Percentiles rank a stretch among this genome's conserved stretches.
Conservation (phyloP, 257 asterid genomes). For the Ilex asprella region DNA sequence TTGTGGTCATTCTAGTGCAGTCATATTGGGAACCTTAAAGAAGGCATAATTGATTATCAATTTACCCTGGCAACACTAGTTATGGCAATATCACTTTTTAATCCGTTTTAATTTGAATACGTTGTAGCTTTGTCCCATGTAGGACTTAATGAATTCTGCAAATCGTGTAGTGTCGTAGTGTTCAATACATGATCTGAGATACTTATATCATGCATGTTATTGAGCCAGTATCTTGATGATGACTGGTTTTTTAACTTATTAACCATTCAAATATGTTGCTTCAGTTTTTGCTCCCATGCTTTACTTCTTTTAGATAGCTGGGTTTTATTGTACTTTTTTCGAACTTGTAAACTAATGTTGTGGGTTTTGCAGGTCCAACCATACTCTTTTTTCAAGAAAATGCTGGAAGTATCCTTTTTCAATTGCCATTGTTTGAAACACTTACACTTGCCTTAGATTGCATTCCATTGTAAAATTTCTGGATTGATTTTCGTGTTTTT, state of each 20-base stretch:
- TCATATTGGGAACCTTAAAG: not conserved
- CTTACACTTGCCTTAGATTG: not conserved
- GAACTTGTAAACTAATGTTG: conserved; percentile 4
- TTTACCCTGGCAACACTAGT: not conserved
- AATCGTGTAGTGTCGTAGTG: too few relatives aligned
- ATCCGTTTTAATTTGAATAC: too few relatives aligned
- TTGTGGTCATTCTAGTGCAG: too few relatives aligned
- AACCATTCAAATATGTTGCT: too few relatives aligned
- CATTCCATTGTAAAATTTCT: not conserved
- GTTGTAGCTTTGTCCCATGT: too few relatives aligned
- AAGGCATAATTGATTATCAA: not conserved
- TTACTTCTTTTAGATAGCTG: not conserved
- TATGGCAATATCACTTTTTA: too few relatives aligned
- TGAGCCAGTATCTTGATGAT: not conserved
- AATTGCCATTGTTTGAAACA: conserved; percentile 1
- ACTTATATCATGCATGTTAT: too few relatives aligned
- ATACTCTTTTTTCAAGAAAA: conserved; percentile 97
- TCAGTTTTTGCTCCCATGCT: too few relatives aligned
- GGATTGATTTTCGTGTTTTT: not conserved
- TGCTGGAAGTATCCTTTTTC: conserved; percentile 96
- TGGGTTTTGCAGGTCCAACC: conserved; percentile 80
- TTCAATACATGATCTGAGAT: too few relatives aligned
- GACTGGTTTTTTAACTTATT: not conserved
- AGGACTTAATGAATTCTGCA: too few relatives aligned
- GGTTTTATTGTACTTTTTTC: not conserved